phyloP scores from a whole-genome alignment of 2,329 filamentous ascomycete species.

The Peltaster fructicola region DNA sequence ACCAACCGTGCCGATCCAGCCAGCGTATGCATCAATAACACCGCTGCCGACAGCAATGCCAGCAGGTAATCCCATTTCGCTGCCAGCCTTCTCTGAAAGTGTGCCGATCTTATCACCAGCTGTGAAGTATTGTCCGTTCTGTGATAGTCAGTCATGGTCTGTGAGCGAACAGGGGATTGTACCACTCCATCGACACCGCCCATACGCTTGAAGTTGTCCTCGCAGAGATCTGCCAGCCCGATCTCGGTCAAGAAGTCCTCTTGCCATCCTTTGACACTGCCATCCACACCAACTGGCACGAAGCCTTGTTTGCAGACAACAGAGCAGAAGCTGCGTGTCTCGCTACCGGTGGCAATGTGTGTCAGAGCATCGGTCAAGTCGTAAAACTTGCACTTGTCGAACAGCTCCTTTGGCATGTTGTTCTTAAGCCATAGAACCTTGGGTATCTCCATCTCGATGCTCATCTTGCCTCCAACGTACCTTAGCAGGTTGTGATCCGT shows the following conservation, averaged over 20 bases:
- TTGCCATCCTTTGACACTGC: constrained; percentile 96
- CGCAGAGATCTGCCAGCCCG: constrained; percentile 43
- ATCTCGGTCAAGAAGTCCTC: constrained; percentile 81
- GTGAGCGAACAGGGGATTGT: constrained; percentile 19
- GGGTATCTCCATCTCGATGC: constrained; percentile 98
- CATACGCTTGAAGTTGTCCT: constrained; percentile 83
- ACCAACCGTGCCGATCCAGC: constrained; percentile 97
- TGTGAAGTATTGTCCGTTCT: constrained; percentile 86
- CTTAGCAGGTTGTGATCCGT: constrained; percentile 83
- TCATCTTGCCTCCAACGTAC: constrained; percentile 97
- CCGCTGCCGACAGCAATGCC: constrained; percentile 89
- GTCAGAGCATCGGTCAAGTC: constrained; percentile 86
- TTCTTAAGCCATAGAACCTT: constrained; percentile 98
- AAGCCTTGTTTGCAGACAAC: constrained; percentile 95
- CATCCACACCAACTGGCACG: constrained; percentile 91
- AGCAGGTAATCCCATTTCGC: constrained; percentile 64
- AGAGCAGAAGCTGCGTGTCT: constrained; percentile 86
- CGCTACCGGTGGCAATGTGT: constrained; percentile 80
- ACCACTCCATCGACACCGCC: constrained; percentile 91
- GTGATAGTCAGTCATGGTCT: constrained; percentile 17
- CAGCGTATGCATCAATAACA: constrained; percentile 95
- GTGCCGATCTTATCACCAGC: constrained; percentile 81
- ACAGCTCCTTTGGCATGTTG: constrained; percentile 83
- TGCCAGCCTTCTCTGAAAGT: constrained; percentile 65
- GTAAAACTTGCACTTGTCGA: constrained; percentile 90